Conservation (phyloP, 2,329 filamentous ascomycete genomes). For the Boeremia exigua region DNA sequence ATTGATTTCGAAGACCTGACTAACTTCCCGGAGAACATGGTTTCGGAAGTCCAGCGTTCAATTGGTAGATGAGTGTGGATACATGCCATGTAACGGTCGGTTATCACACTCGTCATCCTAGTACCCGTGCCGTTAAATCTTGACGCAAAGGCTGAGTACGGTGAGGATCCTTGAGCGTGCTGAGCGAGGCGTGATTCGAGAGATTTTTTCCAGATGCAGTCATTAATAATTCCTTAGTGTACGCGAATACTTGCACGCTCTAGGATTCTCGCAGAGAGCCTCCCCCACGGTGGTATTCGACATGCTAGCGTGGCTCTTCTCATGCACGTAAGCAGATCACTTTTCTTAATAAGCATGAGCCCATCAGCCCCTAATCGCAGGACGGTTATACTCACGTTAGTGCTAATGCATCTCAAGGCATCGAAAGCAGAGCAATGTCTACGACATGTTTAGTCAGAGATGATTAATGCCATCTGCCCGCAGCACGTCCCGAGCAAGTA, state of each 20-base stretch:
- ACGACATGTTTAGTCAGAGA: neutral
- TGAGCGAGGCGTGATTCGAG: neutral
- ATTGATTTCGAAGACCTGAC: conserved; percentile 14
- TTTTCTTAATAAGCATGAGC: conserved; percentile 28
- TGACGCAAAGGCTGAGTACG: neutral
- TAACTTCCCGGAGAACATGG: neutral
- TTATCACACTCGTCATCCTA: neutral
- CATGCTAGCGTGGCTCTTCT: conserved; percentile 12
- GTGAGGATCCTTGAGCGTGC: neutral
- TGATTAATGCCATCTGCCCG: neutral
- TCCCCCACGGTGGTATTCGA: conserved; percentile 19
- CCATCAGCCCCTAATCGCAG: neutral
- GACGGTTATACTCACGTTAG: neutral
- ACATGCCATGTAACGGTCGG: neutral
- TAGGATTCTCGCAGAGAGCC: neutral
- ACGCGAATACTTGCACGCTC: neutral
- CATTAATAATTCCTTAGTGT: conserved; percentile 28
- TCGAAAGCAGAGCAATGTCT: neutral
- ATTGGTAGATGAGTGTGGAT: neutral
- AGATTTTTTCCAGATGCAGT: neutral
- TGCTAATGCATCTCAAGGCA: neutral
- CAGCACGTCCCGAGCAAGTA: neutral
- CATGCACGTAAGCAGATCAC: conserved; percentile 27
- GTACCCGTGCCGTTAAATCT: neutral
- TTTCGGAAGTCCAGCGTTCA: neutral